Evolutionary conservation across 371 early-diverging fungal species (phyloP).

Genomic region (Nosema muscidifuracis): DNA sequence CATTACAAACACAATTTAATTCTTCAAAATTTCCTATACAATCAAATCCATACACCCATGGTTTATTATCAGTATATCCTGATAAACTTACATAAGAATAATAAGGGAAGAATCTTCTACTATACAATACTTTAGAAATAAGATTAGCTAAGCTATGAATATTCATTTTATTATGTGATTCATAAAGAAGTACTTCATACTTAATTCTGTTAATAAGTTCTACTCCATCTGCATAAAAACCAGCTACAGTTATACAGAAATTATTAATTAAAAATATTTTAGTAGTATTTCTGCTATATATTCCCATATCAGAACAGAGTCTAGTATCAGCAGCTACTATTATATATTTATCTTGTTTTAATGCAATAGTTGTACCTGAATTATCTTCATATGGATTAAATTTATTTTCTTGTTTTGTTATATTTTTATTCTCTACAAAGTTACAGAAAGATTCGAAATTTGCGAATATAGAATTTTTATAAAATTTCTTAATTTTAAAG

Average conservation of each 20-base stretch:
- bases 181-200: slow-evolving; percentile 66
- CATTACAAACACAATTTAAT: slow-evolving; percentile 71
- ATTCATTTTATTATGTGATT: slow-evolving; percentile 69
- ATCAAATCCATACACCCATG: slow-evolving; percentile 77
- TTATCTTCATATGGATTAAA: slow-evolving; percentile 66
- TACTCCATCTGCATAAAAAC: slow-evolving; percentile 84
- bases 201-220: slow-evolving; percentile 74
- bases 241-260: slow-evolving; percentile 76
- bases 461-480: neutral
- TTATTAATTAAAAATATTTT: slow-evolving; percentile 76
- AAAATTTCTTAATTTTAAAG: too few relatives aligned
- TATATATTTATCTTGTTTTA: slow-evolving; percentile 85
- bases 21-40: slow-evolving; percentile 86
- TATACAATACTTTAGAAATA: slow-evolving; percentile 81
- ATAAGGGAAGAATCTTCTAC: slow-evolving; percentile 92
- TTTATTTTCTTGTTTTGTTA: neutral
- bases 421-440: neutral
- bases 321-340: slow-evolving; percentile 92
- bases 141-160: slow-evolving; percentile 86
- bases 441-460: neutral
- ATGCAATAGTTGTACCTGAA: slow-evolving; percentile 77
- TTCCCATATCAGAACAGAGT: slow-evolving; percentile 82
- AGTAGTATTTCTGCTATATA: slow-evolving; percentile 83
- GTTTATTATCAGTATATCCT: slow-evolving; percentile 75
- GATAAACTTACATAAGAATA: slow-evolving; percentile 80